phyloP scores from a whole-genome alignment of 768 basidiomycete species.

The Pholiota microspora region DNA sequence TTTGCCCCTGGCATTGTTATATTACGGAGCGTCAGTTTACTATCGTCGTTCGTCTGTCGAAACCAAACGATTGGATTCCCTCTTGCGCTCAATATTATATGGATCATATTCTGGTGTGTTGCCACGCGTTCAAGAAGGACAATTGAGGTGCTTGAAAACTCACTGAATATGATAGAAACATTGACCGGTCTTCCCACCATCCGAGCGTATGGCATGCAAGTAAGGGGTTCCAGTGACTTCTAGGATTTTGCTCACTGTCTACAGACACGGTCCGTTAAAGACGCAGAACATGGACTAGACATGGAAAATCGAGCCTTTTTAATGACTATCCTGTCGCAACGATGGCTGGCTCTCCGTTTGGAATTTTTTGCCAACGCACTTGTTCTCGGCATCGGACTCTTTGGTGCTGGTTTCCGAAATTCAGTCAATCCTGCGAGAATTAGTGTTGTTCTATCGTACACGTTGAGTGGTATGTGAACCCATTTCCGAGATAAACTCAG shows the following conservation, averaged over 20 bases:
- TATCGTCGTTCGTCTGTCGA: constrained; percentile 64
- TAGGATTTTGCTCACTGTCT: background rate
- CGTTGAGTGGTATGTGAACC: constrained; percentile 42
- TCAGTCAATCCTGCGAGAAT: constrained; percentile 58
- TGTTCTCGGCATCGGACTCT: constrained; percentile 66
- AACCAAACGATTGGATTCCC: constrained; percentile 61
- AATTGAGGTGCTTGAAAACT: background rate
- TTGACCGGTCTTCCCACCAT: constrained; percentile 65
- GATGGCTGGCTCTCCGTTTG: constrained; percentile 62
- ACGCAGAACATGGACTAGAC: constrained; percentile 54
- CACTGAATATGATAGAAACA: constrained; percentile 40
- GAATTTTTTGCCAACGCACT: constrained; percentile 69
- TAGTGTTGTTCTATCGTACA: constrained; percentile 60
- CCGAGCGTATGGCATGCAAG: constrained; percentile 57
- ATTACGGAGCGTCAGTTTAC: constrained; percentile 51
- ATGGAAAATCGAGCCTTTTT: constrained; percentile 62
- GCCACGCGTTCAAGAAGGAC: background rate
- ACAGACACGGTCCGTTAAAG: constrained; percentile 45
- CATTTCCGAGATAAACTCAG: background rate
- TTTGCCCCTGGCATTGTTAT: constrained; percentile 48
- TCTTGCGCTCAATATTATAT: constrained; percentile 58
- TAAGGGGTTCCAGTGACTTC: constrained; percentile 10
- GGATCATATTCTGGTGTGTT: constrained; percentile 55
- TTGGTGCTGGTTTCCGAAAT: constrained; percentile 60
- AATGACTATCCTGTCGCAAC: constrained; percentile 63